Percentiles rank a stretch among this genome's conserved stretches.
Evolutionary conservation across 2,329 filamentous ascomycete species (phyloP).

Genomic region (Diplocarpon mali): DNA sequence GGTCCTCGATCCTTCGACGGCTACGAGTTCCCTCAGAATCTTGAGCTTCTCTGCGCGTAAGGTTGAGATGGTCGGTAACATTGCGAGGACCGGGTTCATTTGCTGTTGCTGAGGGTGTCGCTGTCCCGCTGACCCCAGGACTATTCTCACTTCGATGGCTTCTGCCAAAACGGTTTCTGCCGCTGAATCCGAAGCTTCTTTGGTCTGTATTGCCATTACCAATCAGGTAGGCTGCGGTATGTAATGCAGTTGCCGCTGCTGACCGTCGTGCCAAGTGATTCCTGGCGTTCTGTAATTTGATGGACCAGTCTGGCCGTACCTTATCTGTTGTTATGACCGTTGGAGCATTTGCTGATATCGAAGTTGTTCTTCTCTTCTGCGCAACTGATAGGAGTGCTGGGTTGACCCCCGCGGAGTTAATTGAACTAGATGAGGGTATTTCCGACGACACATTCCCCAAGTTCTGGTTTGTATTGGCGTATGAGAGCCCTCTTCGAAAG

Average conservation of each 20-base stretch:
- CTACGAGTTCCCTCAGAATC: slow-evolving; percentile 23
- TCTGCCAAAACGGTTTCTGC: slow-evolving; percentile 23
- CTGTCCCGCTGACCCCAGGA: slow-evolving; percentile 24
- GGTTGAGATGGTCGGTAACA: slow-evolving; percentile 22
- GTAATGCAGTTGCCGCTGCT: slow-evolving; percentile 83
- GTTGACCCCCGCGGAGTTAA: slow-evolving; percentile 44
- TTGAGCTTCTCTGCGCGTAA: slow-evolving; percentile 24
- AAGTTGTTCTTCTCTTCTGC: slow-evolving; percentile 47
- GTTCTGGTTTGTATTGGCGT: slow-evolving; percentile 42
- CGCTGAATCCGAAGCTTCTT: slow-evolving; percentile 24
- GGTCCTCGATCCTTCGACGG: slow-evolving; percentile 64
- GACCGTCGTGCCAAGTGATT: slow-evolving; percentile 77
- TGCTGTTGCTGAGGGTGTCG: slow-evolving; percentile 23
- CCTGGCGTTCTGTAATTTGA: slow-evolving; percentile 75
- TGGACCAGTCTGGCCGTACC: slow-evolving; percentile 87
- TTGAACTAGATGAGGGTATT: slow-evolving; percentile 77
- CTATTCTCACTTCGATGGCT: slow-evolving; percentile 21
- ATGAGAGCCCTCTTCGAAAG: slow-evolving; percentile 74
- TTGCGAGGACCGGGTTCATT: slow-evolving; percentile 14
- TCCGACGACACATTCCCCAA: slow-evolving; percentile 50
- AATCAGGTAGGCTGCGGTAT: slow-evolving; percentile 90
- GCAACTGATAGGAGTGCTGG: slow-evolving; percentile 16
- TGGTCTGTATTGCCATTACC: slow-evolving; percentile 36
- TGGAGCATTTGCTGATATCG: slow-evolving; percentile 71
- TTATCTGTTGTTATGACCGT: slow-evolving; percentile 87